Conservation (phyloP, 257 asterid species). For the Solanum chilense region DNA sequence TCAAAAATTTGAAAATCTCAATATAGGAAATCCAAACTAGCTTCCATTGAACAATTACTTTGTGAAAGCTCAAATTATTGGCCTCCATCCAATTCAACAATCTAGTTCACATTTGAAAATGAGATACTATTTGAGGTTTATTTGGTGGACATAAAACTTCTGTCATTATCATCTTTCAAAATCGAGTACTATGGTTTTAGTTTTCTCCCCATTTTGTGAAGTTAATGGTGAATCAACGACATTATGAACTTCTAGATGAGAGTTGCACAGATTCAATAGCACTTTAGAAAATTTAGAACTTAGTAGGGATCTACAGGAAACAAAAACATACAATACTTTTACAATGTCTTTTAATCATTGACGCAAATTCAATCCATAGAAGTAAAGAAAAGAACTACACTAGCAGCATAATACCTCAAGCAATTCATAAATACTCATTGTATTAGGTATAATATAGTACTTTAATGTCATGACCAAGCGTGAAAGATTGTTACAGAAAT, state of each 20-base stretch:
- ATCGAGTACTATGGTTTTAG: background rate
- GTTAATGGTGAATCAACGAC: background rate
- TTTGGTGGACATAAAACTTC: background rate
- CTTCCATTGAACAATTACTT: background rate
- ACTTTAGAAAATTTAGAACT: background rate
- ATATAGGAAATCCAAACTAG: too few species aligned
- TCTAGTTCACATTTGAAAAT: background rate
- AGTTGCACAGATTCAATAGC: background rate
- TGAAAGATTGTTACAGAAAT: background rate
- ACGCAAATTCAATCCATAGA: too few species aligned
- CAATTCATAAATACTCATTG: too few species aligned
- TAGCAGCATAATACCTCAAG: too few species aligned
- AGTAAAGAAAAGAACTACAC: too few species aligned
- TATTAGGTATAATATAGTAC: too few species aligned
- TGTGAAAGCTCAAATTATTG: background rate
- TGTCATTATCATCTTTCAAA: background rate
- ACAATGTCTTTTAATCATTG: too few species aligned
- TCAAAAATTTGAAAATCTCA: too few species aligned
- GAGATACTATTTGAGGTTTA: background rate
- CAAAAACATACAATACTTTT: background rate
- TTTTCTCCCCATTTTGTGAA: background rate
- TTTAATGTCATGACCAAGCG: background rate
- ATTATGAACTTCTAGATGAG: background rate
- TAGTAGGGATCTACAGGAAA: too few species aligned
- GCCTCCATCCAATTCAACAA: background rate